Evolutionary conservation across 345 rosid species (phyloP), one percentile per base, ranked within the genome.

Genomic region (Lenwebbia sp.): DNA sequence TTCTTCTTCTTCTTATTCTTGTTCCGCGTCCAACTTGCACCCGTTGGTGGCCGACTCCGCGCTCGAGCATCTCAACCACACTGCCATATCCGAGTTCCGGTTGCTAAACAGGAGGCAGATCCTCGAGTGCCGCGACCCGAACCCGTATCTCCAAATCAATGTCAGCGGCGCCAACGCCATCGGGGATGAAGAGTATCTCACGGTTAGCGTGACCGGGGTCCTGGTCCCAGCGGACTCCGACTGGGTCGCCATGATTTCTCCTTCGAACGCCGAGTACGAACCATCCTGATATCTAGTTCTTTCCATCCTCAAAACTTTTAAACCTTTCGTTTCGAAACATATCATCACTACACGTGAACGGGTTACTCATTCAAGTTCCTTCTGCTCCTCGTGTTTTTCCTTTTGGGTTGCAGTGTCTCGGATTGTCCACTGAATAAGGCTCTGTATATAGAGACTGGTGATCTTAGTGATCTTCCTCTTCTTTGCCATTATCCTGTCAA

Each of bases 401-500:
- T 53, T 11, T 47, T 44, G 54, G 21, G 30, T 30, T 86, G 88
- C 90, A 94, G 96, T 33, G 91, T 91, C 40, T 50, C 82, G 10
- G 22, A 60, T 83, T 94, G 95, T 91, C 90, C 86, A 22, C 26
- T 56, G 1, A 91, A 62, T 3, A 88, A 84, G 65, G 54, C 83
- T 78, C 55, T 85, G 7, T 94, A 94, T 84, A 21, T 88, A n/a
- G 92, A 94, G 83, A 93, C 96, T 0, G 96, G 96, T 53, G 96
- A 93, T 86, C 56, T 86, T 1, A 90, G 91, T 76, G 3, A 55
- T 26, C 93, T 94, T 57, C 96, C 96, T 47, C 94, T 94, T 2
- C 96, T 93, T 49, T 93, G 96, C 88, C 95, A 93, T 83, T 94
- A 94, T 89, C 96, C 96, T 50, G 96, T 94, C 19, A 93, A 93